Evolutionary conservation across 2,329 filamentous ascomycete genomes (phyloP).

Genomic region (Aspergillus pseudoglaucus): DNA sequence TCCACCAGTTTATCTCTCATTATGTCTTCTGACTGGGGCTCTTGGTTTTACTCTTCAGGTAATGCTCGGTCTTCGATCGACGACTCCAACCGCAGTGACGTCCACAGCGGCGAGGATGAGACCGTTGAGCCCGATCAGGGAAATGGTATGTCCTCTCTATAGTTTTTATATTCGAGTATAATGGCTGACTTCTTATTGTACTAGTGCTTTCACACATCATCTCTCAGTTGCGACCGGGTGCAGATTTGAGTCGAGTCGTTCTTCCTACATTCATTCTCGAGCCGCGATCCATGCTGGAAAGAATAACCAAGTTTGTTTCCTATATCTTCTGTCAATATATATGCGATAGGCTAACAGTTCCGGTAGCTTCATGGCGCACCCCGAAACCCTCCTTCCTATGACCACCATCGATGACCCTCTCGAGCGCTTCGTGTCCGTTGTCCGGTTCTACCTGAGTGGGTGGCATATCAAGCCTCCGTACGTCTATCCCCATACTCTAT

Average conservation of each 20-base stretch:
- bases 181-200: not conserved
- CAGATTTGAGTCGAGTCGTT: conserved; percentile 88
- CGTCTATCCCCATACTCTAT: conserved; percentile 29
- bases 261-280: conserved; percentile 97
- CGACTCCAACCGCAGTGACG: conserved; percentile 37
- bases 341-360: not conserved
- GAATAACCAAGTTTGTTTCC: conserved; percentile 85
- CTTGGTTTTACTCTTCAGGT: conserved; percentile 29
- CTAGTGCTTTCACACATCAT: conserved; percentile 94
- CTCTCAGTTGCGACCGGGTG: conserved; percentile 88
- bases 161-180: not conserved
- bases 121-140: conserved; percentile 88
- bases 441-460: conserved; percentile 96
- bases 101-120: conserved; percentile 59
- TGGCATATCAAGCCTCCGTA: conserved; percentile 99
- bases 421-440: conserved; percentile 84
- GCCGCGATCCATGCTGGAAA: conserved; percentile 93
- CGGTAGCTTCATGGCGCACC: conserved; percentile 94
- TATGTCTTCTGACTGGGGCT: conserved; percentile 24
- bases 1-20: conserved; percentile 4
- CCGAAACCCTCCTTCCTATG: conserved; percentile 87
- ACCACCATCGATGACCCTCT: conserved; percentile 81
- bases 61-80: conserved; percentile 50
- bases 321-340: conserved; percentile 1
- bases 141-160: conserved; percentile 61